Percentiles rank a stretch among this genome's conserved stretches.
These are phyloP conservation scores for Globisporangium spiculum DNA, from an alignment of 352 stramenopile species.

Conservation along the genomic window DNA sequence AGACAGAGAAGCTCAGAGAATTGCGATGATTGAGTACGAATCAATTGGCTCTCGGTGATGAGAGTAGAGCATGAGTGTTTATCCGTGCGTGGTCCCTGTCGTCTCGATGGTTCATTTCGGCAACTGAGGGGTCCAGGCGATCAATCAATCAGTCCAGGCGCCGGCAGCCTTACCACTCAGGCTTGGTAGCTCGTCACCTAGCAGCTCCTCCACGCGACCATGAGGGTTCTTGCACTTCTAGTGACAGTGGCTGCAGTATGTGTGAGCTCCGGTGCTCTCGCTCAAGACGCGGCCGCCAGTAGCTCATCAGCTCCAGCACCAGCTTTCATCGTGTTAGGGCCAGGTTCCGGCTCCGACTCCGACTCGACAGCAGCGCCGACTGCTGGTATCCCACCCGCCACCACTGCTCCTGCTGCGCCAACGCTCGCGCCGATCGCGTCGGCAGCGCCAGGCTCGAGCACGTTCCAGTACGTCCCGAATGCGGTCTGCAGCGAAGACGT, in stretches of 20 bases:
- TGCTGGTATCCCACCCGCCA: background rate
- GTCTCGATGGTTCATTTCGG: background rate
- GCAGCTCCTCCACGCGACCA: background rate
- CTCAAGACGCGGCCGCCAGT: background rate
- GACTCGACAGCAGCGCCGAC: background rate
- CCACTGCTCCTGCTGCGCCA: slow-evolving; percentile 19
- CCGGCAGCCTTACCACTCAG: background rate
- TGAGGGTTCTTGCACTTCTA: background rate
- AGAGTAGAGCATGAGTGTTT: background rate
- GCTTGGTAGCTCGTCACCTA: background rate
- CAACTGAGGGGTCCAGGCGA: background rate
- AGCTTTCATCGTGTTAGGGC: no score
- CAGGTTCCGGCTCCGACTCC: background rate
- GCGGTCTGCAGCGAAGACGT: slow-evolving; percentile 35
- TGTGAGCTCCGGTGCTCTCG: background rate
- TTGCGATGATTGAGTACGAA: background rate
- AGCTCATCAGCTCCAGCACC: background rate
- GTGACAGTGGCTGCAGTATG: background rate
- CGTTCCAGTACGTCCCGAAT: slow-evolving; percentile 42
- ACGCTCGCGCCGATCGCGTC: slow-evolving; percentile 31
- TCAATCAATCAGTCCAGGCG: no score
- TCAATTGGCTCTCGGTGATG: background rate
- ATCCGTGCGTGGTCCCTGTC: background rate
- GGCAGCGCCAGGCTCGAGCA: slow-evolving; percentile 38
- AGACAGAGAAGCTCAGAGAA: background rate